Conservation (phyloP, 2,329 filamentous ascomycete genomes). For the Aspergillus transmontanensis region DNA sequence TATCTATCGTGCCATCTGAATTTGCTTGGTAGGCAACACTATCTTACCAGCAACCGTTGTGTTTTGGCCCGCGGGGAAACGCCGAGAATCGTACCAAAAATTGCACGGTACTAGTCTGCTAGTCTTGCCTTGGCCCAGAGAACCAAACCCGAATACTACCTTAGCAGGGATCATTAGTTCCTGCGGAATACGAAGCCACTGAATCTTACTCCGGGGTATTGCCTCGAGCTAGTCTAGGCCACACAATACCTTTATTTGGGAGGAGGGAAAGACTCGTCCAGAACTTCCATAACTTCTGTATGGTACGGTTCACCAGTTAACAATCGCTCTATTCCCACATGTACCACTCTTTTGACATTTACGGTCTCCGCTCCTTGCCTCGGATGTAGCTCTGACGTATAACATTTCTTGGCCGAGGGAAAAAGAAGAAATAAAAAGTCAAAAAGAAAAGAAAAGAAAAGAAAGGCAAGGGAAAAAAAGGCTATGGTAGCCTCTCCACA, state of each 20-base stretch:
- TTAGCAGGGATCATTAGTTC: background rate
- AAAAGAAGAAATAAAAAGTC: background rate
- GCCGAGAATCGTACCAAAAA: background rate
- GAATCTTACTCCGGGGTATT: background rate
- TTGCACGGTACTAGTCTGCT: background rate
- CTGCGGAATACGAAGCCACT: conserved; percentile 1
- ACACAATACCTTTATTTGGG: background rate
- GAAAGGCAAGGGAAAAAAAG: background rate
- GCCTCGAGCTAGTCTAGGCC: background rate
- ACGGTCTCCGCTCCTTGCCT: background rate
- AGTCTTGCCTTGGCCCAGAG: background rate
- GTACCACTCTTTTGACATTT: background rate
- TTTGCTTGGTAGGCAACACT: background rate
- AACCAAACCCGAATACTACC: background rate
- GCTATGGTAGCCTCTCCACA: background rate
- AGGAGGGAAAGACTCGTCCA: background rate
- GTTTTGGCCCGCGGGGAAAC: background rate
- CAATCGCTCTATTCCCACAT: background rate
- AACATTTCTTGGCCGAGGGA: background rate
- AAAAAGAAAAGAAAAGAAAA: background rate
- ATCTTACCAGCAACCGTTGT: background rate
- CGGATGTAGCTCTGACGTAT: background rate
- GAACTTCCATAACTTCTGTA: background rate
- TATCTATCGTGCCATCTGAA: background rate
- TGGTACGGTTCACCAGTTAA: background rate